Evolutionary conservation across 2,329 filamentous ascomycete species (phyloP), one percentile per base, ranked within the genome.

Genomic region (Stemphylium beticola): DNA sequence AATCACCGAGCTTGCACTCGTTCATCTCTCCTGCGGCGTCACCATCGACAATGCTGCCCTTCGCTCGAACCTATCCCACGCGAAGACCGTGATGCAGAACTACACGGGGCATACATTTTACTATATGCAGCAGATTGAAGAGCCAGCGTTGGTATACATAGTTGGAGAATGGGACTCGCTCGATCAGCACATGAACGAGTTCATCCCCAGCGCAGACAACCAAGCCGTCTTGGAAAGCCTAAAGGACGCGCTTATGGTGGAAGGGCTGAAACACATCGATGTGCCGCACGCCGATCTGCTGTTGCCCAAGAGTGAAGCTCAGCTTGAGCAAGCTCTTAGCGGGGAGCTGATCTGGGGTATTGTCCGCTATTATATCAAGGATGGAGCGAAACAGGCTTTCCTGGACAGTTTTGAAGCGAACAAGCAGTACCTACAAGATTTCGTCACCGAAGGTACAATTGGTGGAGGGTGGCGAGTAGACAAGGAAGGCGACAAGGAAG

Each of bases 111-210:
- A 73, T 20, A 55, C 66, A 0, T 78, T 79, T 38, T 67, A 73
- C 49, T 76, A 74, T 59, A 72, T 77, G 33, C 72, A 76, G 18
- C 78, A 81, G 45, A 40, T 77, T n/a, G 77, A 82, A 49, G 76
- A 82, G 54, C 74, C 77, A 0, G 61, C 67, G 0, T 54, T 57
- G n/a, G 29, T 74, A 8, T 82, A 81, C 62, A 71, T 82, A 11
- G 44, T 82, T 7, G 80, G 79, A 8, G 75, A 74, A 54, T 82
- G 80, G 80, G 67, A 74, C 1, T 80, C 76, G 3, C 61, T 78
- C 3, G 66, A 65, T 1, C 71, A 76, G 46, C 80, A 83, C 46
- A 64, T 74, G 50, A 64, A 75, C 1, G 65, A 73, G 1, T 82
- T 79, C 69, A 75, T 82, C 4, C 74, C 76, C 0, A 75, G 77